Evolutionary conservation across 768 basidiomycete genomes (phyloP).

Genomic region (Dacryopinax spathularia): DNA sequence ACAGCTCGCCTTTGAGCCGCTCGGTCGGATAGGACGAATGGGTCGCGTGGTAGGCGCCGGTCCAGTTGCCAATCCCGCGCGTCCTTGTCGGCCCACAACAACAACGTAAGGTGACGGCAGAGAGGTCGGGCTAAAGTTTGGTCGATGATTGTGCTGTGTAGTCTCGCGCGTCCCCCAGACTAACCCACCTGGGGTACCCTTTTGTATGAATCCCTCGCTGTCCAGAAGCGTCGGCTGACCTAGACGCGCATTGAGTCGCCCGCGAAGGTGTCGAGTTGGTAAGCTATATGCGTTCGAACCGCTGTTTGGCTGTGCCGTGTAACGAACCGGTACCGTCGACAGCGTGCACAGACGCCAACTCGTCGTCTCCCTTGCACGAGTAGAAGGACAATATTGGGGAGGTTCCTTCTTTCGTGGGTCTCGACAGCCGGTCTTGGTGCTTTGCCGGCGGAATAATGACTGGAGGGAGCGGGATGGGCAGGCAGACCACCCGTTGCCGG

Average conservation of each 20-base stretch:
- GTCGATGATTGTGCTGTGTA: not conserved
- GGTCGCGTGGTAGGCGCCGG: not conserved
- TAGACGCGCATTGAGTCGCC: not conserved
- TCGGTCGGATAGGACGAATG: not conserved
- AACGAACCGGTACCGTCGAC: no score
- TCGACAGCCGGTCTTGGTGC: not conserved
- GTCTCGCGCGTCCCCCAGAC: not conserved
- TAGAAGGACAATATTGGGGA: not conserved
- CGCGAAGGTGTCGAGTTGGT: not conserved
- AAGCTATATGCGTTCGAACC: not conserved
- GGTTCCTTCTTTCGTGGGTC: not conserved
- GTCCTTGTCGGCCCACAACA: not conserved
- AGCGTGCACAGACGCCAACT: no score
- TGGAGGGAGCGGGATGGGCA: not conserved
- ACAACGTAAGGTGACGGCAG: conserved; percentile 3
- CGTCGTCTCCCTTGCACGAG: no score
- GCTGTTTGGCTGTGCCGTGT: not conserved
- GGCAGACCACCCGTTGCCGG: not conserved
- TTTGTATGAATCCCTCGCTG: not conserved
- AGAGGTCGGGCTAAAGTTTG: not conserved
- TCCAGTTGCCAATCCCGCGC: conserved; percentile 1
- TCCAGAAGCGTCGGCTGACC: not conserved
- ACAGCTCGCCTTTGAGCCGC: not conserved
- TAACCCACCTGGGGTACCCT: not conserved
- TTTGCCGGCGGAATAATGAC: not conserved